These are phyloP conservation scores for Colletotrichum eleusines DNA, from an alignment of 2,329 filamentous ascomycete species.

Conservation along the genomic window DNA sequence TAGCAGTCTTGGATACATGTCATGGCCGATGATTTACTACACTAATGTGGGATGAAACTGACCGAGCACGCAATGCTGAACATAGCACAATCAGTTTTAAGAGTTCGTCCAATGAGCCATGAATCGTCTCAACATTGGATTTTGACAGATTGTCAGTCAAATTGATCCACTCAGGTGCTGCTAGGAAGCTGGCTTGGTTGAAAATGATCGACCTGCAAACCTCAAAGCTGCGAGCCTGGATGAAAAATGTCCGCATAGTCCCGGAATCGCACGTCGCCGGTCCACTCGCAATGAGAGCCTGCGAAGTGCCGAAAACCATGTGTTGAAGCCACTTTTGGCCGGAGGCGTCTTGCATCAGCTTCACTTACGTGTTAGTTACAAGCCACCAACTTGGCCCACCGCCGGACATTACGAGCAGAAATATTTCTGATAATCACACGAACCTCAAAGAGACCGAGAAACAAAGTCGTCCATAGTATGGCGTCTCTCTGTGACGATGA, in stretches of 20 bases:
- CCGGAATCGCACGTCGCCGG: conserved; percentile 45
- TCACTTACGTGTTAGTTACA: background rate
- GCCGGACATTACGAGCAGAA: background rate
- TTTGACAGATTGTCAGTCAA: conserved; percentile 23
- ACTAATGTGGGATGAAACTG: conserved; percentile 10
- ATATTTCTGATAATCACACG: background rate
- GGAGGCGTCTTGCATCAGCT: conserved; percentile 51
- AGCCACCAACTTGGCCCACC: background rate
- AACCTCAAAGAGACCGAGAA: conserved; percentile 53
- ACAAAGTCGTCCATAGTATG: conserved; percentile 50
- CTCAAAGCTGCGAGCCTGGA: conserved; percentile 49
- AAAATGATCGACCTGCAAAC: conserved; percentile 50
- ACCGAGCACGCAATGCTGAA: conserved; percentile 50
- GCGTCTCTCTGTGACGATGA: background rate
- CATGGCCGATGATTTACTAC: background rate
- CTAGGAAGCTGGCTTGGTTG: conserved; percentile 48
- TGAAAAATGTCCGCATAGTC: conserved; percentile 46
- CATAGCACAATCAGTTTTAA: conserved; percentile 50
- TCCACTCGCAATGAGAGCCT: conserved; percentile 48
- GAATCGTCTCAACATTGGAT: background rate
- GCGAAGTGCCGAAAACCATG: conserved; percentile 51
- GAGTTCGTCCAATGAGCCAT: conserved; percentile 44
- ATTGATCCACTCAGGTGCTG: conserved; percentile 44
- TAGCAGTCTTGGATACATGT: background rate
- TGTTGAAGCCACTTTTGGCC: conserved; percentile 52